Evolutionary conservation across 495 filamentous ascomycete genomes (phyloP).

Genomic region (Penicillium manginii): DNA sequence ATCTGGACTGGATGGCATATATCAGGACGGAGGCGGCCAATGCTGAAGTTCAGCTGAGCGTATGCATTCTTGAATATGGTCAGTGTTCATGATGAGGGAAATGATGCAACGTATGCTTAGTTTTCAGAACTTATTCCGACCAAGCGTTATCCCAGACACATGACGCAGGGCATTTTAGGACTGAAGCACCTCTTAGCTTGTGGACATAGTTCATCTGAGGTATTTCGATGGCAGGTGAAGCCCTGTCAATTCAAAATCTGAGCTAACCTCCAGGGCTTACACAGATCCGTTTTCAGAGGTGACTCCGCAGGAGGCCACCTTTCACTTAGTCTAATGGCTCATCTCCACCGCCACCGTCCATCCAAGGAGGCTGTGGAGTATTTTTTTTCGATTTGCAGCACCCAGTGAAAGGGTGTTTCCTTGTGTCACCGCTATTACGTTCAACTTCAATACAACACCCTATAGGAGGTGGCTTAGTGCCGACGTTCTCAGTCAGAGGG

Average conservation of each 20-base stretch:
- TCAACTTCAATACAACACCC: slow-evolving; percentile 20
- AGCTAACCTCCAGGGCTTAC: neutral
- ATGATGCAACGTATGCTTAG: neutral
- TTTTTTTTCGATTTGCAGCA: neutral
- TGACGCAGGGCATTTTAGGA: slow-evolving; percentile 21
- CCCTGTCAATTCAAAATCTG: neutral
- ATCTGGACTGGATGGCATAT: slow-evolving; percentile 30
- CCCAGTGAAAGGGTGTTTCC: slow-evolving; percentile 23
- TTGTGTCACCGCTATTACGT: slow-evolving; percentile 29
- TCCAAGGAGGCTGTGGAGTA: neutral
- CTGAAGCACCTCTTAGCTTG: slow-evolving; percentile 20
- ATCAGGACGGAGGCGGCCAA: slow-evolving; percentile 16
- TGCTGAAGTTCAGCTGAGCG: slow-evolving; percentile 20
- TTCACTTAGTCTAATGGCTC: slow-evolving; percentile 21
- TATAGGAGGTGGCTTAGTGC: slow-evolving; percentile 19
- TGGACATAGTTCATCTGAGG: slow-evolving; percentile 20
- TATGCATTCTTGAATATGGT: slow-evolving; percentile 30
- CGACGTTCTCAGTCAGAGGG: slow-evolving; percentile 21
- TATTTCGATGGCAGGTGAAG: slow-evolving; percentile 7
- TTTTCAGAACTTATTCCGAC: slow-evolving; percentile 20
- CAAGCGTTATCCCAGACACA: slow-evolving; percentile 25
- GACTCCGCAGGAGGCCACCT: slow-evolving; percentile 33
- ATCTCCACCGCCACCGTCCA: slow-evolving; percentile 18
- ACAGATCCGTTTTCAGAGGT: slow-evolving; percentile 28
- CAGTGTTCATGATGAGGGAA: neutral